A percentile compares a stretch with the other conserved stretches of the same genome.
Evolutionary conservation across 2,329 filamentous ascomycete species (phyloP).

Genomic region (Colletotrichum salicis): DNA sequence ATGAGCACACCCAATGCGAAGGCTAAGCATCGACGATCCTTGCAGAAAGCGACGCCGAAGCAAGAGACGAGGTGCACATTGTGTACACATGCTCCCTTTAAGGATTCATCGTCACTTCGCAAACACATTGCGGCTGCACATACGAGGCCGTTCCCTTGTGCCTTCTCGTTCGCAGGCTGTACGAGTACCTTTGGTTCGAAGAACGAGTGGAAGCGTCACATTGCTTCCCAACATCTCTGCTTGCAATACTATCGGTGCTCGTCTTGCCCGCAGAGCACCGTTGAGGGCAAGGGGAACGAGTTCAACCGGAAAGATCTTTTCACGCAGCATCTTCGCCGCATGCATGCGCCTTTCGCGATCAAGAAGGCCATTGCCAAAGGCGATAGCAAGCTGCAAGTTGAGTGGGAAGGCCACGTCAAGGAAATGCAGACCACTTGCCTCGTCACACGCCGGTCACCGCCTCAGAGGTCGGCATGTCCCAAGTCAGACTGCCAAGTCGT

Average conservation of each 20-base stretch:
- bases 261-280: constrained; percentile 63
- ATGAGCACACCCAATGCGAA: constrained; percentile 49
- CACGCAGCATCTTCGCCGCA: constrained; percentile 90
- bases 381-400: constrained; percentile 67
- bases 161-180: constrained; percentile 87
- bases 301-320: constrained; percentile 98
- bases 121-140: constrained; percentile 77
- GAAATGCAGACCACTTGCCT: constrained; percentile 81
- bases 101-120: constrained; percentile 72
- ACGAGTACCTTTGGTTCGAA: constrained; percentile 87
- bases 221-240: constrained; percentile 87
- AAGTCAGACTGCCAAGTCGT: constrained; percentile 75
- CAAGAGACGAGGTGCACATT: constrained; percentile 70
- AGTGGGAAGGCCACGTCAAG: constrained; percentile 74
- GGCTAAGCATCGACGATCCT: constrained; percentile 58
- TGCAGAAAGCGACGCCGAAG: constrained; percentile 60
- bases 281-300: constrained; percentile 70
- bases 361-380: constrained; percentile 67
- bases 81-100: constrained; percentile 73
- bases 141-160: constrained; percentile 83
- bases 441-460: constrained; percentile 74
- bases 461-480: constrained; percentile 76
- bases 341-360: constrained; percentile 82
- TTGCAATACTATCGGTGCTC: constrained; percentile 74
- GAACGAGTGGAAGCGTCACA: constrained; percentile 98